Base-by-base conservation (phyloP, 2,329 filamentous ascomycete genomes). In the Paraphoma chrysanthemicola region DNA sequence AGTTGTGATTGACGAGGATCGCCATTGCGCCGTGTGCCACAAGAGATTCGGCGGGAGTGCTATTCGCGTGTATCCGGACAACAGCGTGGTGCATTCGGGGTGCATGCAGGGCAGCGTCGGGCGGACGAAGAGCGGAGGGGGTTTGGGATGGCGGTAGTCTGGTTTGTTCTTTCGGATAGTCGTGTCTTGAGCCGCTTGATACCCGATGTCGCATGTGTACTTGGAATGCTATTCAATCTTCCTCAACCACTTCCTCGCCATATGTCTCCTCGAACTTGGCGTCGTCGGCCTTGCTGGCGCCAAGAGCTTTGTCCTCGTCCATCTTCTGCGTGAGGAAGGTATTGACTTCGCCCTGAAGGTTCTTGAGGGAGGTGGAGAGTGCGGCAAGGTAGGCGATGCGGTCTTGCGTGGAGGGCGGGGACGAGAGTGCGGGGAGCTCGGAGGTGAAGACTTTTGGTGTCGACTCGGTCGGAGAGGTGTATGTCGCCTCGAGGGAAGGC, bases 1-100 rank as follows among this genome's bases (percentile, higher is more conserved):
- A 64, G 93, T 97, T 10, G 86, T 92, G 17, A 88, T 99, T 49
- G 87, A 86, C 9, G 94, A 99, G 68, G 94, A 98, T 72, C 83
- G 92, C 49, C 89, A 97, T 52, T 99, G 95, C 74, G 89, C 90
- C 11, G 91, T 96, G 14, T 99, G 95, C 74, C 90, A 97, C 77
- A 98, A 97, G 82, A 83, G 95, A 63, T 85, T 99, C 63, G 94
- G 93, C 1, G 90, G 92, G 1, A 96, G 91, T 75, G 95, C 97
- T 16, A 90, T 98, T 57, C 89, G 93, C 41, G 93, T 97, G 11
- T 85, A 95, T 77, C 92, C 93, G 6, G 91, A 96, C 66, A 76
- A 78, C 43, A 73, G 75, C 46, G 81, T 82, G 17, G 80, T 82
- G 56, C 81, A 83, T 69, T 81, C 79, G 55, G 81, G 81, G 2